phyloP scores from a whole-genome alignment of 257 asterid species.

The Eustoma russellianum region DNA sequence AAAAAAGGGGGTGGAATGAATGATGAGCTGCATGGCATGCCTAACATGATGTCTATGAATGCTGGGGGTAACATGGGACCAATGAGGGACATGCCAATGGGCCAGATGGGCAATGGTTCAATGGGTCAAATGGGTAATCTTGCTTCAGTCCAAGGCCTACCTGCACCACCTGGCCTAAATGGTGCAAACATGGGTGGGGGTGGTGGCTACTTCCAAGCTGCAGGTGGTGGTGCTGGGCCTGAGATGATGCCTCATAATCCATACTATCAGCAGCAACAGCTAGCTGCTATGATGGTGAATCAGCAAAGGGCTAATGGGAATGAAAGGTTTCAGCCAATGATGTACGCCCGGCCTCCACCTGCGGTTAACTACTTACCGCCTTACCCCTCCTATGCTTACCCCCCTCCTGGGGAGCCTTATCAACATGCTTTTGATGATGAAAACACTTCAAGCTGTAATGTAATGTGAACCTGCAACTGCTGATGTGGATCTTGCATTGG shows the following conservation, averaged over 20 bases:
- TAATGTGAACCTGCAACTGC: too few species aligned
- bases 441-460: conserved; percentile 47
- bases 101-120: conserved; percentile 23
- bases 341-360: conserved; percentile 88
- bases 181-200: conserved; percentile 24
- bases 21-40: conserved; percentile 82
- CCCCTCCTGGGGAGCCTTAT: conserved; percentile 43
- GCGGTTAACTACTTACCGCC: conserved; percentile 67
- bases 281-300: conserved; percentile 87
- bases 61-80: conserved; percentile 39
- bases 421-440: conserved; percentile 57
- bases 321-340: conserved; percentile 94
- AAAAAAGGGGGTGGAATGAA: conserved; percentile 18
- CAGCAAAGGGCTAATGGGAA: conserved; percentile 74
- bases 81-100: conserved; percentile 38
- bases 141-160: conserved; percentile 60
- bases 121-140: too few species aligned
- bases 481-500: not conserved
- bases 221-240: conserved; percentile 42
- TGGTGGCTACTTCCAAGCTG: conserved; percentile 45
- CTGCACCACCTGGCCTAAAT: conserved; percentile 29
- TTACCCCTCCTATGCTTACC: conserved; percentile 4
- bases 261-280: conserved; percentile 43
- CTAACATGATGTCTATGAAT: conserved; percentile 75
- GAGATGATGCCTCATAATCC: conserved; percentile 53